phyloP scores from a whole-genome alignment of 139 green algal species.

The Chloropicon primus region DNA sequence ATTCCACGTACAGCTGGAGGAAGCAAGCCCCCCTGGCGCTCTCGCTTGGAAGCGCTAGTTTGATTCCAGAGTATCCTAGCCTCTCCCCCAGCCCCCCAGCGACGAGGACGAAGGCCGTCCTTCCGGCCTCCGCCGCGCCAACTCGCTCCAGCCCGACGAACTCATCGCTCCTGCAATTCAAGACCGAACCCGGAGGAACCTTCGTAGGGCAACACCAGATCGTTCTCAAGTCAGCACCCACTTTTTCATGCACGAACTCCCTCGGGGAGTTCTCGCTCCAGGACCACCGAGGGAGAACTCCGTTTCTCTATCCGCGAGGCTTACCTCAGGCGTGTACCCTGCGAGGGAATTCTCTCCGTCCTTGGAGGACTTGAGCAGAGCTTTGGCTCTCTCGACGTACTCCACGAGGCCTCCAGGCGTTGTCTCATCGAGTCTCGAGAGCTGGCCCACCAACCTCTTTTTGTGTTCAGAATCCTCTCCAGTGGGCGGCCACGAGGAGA shows the following conservation, averaged over 20 bases:
- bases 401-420: not conserved
- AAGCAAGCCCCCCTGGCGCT: conserved; percentile 59
- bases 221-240: no score
- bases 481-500: not conserved
- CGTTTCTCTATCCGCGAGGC: no score
- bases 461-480: not conserved
- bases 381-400: not conserved
- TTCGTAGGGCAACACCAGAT: not conserved
- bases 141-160: not conserved
- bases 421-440: not conserved
- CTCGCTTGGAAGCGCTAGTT: conserved; percentile 74
- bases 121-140: not conserved
- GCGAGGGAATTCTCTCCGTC: not conserved
- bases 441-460: not conserved
- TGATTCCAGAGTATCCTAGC: conserved; percentile 84
- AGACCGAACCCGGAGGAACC: not conserved
- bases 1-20: conserved; percentile 79
- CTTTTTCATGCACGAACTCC: no score
- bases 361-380: not conserved
- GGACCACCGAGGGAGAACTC: no score
- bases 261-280: no score
- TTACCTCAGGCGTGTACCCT: not conserved
- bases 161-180: not conserved
- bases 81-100: conserved; percentile 90
- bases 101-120: conserved; percentile 89